Evolutionary conservation across 306 rosid species (phyloP).

Genomic region (Senna siamea): DNA sequence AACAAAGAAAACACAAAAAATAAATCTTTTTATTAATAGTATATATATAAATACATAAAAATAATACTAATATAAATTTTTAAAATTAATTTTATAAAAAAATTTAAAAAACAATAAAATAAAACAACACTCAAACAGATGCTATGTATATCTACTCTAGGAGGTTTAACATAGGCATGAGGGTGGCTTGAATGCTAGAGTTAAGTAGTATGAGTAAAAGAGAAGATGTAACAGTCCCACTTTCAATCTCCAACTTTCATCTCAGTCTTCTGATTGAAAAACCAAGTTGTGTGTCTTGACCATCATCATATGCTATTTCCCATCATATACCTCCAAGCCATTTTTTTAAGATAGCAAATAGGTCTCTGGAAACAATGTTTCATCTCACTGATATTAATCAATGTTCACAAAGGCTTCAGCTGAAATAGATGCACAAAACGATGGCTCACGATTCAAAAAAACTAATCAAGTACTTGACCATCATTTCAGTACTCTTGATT

Average conservation of each 20-base stretch:
- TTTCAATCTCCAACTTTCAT: neutral
- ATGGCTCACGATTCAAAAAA: neutral
- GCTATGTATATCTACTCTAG: conserved; percentile 13
- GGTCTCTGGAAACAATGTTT: neutral
- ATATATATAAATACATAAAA: too few relatives aligned
- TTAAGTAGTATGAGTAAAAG: neutral
- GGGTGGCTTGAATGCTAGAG: conserved; percentile 16
- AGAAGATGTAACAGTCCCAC: conserved; percentile 11
- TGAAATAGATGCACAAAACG: neutral
- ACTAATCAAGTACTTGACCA: conserved; percentile 3
- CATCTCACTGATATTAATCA: too few relatives aligned
- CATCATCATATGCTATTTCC: conserved; percentile 19
- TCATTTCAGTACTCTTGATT: neutral
- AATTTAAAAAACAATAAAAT: too few relatives aligned
- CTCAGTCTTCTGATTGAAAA: neutral
- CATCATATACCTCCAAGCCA: conserved; percentile 3
- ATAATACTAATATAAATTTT: too few relatives aligned
- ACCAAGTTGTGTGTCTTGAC: neutral
- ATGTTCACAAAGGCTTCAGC: neutral
- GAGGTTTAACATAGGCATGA: conserved; percentile 18
- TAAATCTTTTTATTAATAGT: too few relatives aligned
- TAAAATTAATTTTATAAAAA: too few relatives aligned
- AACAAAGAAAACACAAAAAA: too few relatives aligned
- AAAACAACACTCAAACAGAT: too few relatives aligned
- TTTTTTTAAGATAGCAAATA: neutral